phyloP scores from a whole-genome alignment of 2,329 filamentous ascomycete genomes.

The Rhinocladiella similis region DNA sequence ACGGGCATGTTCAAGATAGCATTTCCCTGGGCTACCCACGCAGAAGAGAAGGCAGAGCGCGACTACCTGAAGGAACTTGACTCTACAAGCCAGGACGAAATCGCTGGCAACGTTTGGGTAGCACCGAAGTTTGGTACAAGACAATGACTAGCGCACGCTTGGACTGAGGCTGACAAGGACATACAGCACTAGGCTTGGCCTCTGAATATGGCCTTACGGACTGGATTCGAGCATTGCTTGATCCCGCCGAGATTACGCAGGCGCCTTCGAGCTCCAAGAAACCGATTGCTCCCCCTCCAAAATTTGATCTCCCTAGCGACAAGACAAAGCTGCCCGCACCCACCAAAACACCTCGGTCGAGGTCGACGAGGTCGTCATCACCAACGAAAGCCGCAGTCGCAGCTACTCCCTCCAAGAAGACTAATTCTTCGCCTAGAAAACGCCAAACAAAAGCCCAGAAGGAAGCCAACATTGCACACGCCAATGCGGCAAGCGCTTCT shows the following conservation, averaged over 20 bases:
- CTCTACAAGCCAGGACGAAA: slow-evolving; percentile 79
- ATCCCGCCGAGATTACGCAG: slow-evolving; percentile 75
- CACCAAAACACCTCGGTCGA: slow-evolving; percentile 36
- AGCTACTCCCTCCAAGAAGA: slow-evolving; percentile 24
- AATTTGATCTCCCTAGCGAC: slow-evolving; percentile 63
- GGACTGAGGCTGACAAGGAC: slow-evolving; percentile 23
- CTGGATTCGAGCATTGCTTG: slow-evolving; percentile 91
- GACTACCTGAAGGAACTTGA: slow-evolving; percentile 81
- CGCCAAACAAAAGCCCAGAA: slow-evolving; percentile 51
- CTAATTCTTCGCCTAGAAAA: slow-evolving; percentile 55
- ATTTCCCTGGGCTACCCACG: slow-evolving; percentile 63
- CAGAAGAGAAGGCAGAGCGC: slow-evolving; percentile 61
- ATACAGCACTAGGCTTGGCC: slow-evolving; percentile 74
- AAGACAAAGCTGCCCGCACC: slow-evolving; percentile 33
- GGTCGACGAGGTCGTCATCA: slow-evolving; percentile 61
- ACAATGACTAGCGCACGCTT: not conserved
- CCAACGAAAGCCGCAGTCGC: slow-evolving; percentile 45
- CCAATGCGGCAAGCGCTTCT: slow-evolving; percentile 49
- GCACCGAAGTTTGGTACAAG: slow-evolving; percentile 68
- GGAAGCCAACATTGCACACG: slow-evolving; percentile 50
- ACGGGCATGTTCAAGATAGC: slow-evolving; percentile 72
- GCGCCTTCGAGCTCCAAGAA: slow-evolving; percentile 68
- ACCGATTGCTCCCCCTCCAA: slow-evolving; percentile 77
- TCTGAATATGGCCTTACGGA: slow-evolving; percentile 81
- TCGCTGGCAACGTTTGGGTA: slow-evolving; percentile 96